A percentile compares a stretch with the other conserved stretches of the same genome.
These are phyloP conservation scores for Saccharomyces pastorianus DNA, from an alignment of 1,139 yeast genomes.

Conservation along the genomic window DNA sequence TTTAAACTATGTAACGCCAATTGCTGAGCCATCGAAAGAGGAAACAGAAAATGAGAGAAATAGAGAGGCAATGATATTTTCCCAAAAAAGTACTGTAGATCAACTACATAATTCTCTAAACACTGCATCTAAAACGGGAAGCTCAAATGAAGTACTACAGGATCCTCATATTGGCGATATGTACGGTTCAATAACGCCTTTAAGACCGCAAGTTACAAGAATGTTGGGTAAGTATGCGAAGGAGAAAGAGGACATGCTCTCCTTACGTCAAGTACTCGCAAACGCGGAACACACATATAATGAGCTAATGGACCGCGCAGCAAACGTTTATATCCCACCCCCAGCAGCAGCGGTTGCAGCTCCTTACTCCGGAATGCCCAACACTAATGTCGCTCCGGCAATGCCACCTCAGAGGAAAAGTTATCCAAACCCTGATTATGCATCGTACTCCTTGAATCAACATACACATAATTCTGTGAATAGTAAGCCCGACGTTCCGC, in stretches of 20 bases:
- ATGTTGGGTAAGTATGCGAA: slow-evolving; percentile 67
- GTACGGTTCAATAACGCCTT: slow-evolving; percentile 62
- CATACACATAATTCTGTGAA: not conserved
- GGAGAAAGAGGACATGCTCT: slow-evolving; percentile 64
- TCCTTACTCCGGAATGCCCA: not conserved
- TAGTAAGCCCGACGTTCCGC: not conserved
- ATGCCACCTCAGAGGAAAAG: not conserved
- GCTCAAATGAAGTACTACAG: slow-evolving; percentile 41
- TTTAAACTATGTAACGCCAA: slow-evolving; percentile 77
- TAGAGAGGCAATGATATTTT: slow-evolving; percentile 40
- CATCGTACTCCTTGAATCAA: not conserved
- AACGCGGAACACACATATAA: slow-evolving; percentile 64
- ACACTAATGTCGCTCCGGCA: not conserved
- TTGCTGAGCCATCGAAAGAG: slow-evolving; percentile 56
- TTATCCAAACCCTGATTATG: not conserved
- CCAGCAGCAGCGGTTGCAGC: slow-evolving; percentile 5
- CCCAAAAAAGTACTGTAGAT: slow-evolving; percentile 52
- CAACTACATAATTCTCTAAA: slow-evolving; percentile 38
- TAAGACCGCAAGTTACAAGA: slow-evolving; percentile 65
- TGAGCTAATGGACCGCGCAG: slow-evolving; percentile 48
- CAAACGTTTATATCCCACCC: slow-evolving; percentile 17
- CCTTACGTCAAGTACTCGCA: slow-evolving; percentile 61
- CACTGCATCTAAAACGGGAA: slow-evolving; percentile 25
- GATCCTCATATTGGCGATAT: slow-evolving; percentile 44
- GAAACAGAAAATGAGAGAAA: slow-evolving; percentile 39